Percentiles rank a stretch among this genome's conserved stretches.
Evolutionary conservation across 768 basidiomycete genomes (phyloP).

Genomic region (Dacryopinax spathularia): DNA sequence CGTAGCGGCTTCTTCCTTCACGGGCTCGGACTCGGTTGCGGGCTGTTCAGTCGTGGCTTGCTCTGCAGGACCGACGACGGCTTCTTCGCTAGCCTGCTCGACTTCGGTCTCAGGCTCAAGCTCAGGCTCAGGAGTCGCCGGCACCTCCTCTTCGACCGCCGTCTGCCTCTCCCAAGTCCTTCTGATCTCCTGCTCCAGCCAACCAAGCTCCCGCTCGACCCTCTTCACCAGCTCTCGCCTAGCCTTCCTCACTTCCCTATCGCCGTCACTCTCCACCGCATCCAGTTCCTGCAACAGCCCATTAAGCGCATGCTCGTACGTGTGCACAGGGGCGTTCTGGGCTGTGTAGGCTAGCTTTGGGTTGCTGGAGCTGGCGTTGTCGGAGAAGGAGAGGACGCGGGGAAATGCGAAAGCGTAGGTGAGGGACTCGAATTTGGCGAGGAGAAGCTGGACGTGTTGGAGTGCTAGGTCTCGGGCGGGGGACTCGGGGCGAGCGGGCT

Average conservation of each 20-base stretch:
- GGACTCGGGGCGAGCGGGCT: too few species aligned
- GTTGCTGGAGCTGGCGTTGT: conserved; percentile 30
- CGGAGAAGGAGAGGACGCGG: conserved; percentile 23
- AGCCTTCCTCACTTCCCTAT: conserved; percentile 35
- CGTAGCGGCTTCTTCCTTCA: too few species aligned
- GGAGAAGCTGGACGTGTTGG: conserved; percentile 15
- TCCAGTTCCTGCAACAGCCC: conserved; percentile 54
- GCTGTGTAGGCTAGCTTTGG: conserved; percentile 46
- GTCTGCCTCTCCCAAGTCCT: conserved; percentile 30
- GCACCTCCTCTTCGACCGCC: conserved; percentile 14
- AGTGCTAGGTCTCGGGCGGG: background rate
- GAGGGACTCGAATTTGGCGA: conserved; percentile 32
- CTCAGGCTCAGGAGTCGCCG: conserved; percentile 2
- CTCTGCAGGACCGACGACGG: too few species aligned
- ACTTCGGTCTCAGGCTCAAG: background rate
- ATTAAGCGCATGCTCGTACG: conserved; percentile 47
- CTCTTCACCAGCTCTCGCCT: conserved; percentile 40
- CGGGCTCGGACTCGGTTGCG: background rate
- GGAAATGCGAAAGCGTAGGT: conserved; percentile 27
- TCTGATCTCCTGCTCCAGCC: conserved; percentile 30
- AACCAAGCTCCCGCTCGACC: conserved; percentile 47
- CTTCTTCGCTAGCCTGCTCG: background rate
- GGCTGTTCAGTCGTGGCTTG: background rate
- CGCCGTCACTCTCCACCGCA: conserved; percentile 50
- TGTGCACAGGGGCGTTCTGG: conserved; percentile 45